These are phyloP conservation scores for Candida odintsovae DNA, from an alignment of 805 yeast species.

Conservation along the genomic window DNA sequence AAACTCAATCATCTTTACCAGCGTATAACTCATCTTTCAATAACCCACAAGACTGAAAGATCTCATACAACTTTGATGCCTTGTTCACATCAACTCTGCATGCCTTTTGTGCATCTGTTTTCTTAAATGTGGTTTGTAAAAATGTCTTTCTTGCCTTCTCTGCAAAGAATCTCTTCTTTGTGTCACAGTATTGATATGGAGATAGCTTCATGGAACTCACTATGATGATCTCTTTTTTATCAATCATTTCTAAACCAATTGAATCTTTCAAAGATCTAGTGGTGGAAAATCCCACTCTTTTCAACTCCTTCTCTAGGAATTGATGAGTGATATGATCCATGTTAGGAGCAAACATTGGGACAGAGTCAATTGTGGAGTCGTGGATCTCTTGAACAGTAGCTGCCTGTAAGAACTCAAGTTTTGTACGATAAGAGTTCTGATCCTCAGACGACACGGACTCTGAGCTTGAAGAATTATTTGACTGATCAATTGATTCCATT, in stretches of 20 bases:
- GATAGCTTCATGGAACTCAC: constrained; percentile 16
- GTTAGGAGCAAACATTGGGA: constrained; percentile 20
- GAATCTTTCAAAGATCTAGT: constrained; percentile 9
- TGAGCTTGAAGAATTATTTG: not conserved
- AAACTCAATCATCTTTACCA: not conserved
- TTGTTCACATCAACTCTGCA: constrained; percentile 96
- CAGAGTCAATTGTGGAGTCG: constrained; percentile 5
- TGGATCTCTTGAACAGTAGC: constrained; percentile 19
- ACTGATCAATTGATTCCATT: not conserved
- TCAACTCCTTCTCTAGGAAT: constrained; percentile 9
- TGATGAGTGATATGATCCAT: constrained; percentile 4
- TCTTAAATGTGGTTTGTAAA: constrained; percentile 73
- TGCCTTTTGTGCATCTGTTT: constrained; percentile 97
- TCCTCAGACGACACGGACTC: not conserved
- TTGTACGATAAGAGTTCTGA: not conserved
- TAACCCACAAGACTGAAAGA: constrained; percentile 91
- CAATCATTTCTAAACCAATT: constrained; percentile 3
- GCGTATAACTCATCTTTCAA: constrained; percentile 64
- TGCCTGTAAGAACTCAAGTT: constrained; percentile 7
- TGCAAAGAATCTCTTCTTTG: constrained; percentile 77
- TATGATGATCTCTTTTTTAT: constrained; percentile 10
- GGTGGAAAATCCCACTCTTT: constrained; percentile 9
- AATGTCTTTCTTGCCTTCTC: constrained; percentile 80
- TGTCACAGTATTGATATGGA: constrained; percentile 34
- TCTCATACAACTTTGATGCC: constrained; percentile 85